A percentile compares a stretch with the other conserved stretches of the same genome.
Conservation (phyloP, 345 rosid species). For the Eucalyptus cladocalyx region DNA sequence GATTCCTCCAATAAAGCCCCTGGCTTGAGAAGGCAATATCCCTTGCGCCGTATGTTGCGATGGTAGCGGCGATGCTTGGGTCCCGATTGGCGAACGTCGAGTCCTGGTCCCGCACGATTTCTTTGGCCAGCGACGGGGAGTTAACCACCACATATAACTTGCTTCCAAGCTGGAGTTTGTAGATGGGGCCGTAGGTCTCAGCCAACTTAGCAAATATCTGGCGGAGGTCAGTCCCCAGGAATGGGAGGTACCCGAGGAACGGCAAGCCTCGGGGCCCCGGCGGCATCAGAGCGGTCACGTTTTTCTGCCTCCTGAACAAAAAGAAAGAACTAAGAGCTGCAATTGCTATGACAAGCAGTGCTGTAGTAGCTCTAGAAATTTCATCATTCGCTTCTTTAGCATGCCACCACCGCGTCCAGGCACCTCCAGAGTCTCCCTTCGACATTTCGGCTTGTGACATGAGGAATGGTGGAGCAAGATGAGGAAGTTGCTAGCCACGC, state of each 20-base stretch:
- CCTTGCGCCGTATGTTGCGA: no score
- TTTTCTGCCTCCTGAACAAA: not conserved
- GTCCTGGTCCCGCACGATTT: no score
- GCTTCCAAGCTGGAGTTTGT: slow-evolving; percentile 21
- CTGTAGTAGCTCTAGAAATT: not conserved
- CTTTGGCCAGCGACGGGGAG: no score
- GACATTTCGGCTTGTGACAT: not conserved
- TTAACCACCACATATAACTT: not conserved
- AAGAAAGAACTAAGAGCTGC: not conserved
- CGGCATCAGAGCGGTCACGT: not conserved
- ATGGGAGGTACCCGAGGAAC: slow-evolving; percentile 28
- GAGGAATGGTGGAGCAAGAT: not conserved
- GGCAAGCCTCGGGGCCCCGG: slow-evolving; percentile 31
- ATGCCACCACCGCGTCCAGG: not conserved
- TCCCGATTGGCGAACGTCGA: no score
- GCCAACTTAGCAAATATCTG: slow-evolving; percentile 9
- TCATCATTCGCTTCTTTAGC: not conserved
- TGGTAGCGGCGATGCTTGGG: no score
- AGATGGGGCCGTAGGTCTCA: slow-evolving; percentile 14
- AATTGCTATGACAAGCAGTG: not conserved
- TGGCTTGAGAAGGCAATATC: no score
- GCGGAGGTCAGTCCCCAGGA: slow-evolving; percentile 15
- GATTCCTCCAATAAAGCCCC: no score
- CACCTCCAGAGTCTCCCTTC: not conserved
- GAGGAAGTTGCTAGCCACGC: not conserved